Evolutionary conservation across 352 stramenopile genomes (phyloP).

Genomic region (Ophiocytium majus): DNA sequence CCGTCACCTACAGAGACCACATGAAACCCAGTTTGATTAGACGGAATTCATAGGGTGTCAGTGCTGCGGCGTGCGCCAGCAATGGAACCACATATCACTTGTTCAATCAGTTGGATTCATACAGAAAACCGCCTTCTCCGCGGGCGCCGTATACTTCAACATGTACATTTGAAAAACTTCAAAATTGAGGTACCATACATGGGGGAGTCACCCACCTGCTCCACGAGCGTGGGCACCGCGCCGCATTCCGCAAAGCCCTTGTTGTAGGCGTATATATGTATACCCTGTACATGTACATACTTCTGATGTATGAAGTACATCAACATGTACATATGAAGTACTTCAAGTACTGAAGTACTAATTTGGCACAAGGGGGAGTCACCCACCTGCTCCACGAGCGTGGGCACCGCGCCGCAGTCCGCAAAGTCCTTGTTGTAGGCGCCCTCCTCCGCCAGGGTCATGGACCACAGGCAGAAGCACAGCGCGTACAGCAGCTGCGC

Average conservation of each 20-base stretch:
- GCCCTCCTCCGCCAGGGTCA: slow-evolving; percentile 81
- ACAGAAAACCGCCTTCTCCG: too few species aligned
- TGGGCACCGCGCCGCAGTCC: slow-evolving; percentile 46
- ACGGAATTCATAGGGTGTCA: too few species aligned
- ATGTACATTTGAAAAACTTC: too few species aligned
- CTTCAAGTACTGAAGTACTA: not conserved
- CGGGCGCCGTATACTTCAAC: too few species aligned
- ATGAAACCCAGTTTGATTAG: too few species aligned
- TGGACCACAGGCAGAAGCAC: slow-evolving; percentile 91
- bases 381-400: slow-evolving; percentile 54
- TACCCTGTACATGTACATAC: not conserved
- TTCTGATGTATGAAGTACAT: slow-evolving; percentile 1
- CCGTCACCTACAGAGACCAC: too few species aligned
- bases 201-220: too few species aligned
- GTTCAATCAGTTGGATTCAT: too few species aligned
- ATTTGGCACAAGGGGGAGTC: not conserved
- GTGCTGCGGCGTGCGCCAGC: too few species aligned
- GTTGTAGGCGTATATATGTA: too few species aligned
- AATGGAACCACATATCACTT: too few species aligned
- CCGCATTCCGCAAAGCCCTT: slow-evolving; percentile 52
- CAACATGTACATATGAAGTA: not conserved
- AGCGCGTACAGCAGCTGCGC: slow-evolving; percentile 94
- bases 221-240: slow-evolving; percentile 50
- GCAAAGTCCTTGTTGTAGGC: slow-evolving; percentile 53
- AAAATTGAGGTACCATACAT: too few species aligned